These are phyloP conservation scores for Trametes maxima DNA, from an alignment of 768 basidiomycete genomes.

Conservation along the genomic window DNA sequence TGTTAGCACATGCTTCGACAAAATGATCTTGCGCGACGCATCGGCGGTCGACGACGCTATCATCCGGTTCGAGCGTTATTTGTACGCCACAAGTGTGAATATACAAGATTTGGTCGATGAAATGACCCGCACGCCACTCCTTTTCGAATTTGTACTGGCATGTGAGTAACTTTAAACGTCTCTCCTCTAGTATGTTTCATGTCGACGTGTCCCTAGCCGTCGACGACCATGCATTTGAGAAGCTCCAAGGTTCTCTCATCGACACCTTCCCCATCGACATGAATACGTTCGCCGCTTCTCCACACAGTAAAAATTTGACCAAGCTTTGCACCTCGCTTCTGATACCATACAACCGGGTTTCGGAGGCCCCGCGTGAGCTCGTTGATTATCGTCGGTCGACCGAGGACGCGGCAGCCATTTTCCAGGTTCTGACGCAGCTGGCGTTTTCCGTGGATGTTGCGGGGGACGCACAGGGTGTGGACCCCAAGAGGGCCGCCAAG, in stretches of 20 bases:
- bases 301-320: not conserved
- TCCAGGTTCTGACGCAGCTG: not conserved
- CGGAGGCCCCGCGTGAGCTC: not conserved
- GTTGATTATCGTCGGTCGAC: not conserved
- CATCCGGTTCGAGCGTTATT: not conserved
- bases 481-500: not conserved
- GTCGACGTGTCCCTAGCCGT: not conserved
- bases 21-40: not conserved
- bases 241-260: not conserved
- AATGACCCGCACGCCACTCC: not conserved
- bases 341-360: not conserved
- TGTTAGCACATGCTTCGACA: not conserved
- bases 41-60: not conserved
- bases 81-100: not conserved
- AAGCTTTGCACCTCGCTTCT: not conserved
- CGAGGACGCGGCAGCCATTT: not conserved
- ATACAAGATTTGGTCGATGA: not conserved
- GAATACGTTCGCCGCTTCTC: not conserved
- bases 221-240: not conserved
- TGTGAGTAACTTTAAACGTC: slow-evolving; percentile 1
- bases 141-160: slow-evolving; percentile 15
- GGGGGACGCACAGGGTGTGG: not conserved
- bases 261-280: not conserved
- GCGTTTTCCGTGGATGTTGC: not conserved
- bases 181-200: not conserved